phyloP scores from a whole-genome alignment of 345 rosid species.

The Odontarrhena argentea region DNA sequence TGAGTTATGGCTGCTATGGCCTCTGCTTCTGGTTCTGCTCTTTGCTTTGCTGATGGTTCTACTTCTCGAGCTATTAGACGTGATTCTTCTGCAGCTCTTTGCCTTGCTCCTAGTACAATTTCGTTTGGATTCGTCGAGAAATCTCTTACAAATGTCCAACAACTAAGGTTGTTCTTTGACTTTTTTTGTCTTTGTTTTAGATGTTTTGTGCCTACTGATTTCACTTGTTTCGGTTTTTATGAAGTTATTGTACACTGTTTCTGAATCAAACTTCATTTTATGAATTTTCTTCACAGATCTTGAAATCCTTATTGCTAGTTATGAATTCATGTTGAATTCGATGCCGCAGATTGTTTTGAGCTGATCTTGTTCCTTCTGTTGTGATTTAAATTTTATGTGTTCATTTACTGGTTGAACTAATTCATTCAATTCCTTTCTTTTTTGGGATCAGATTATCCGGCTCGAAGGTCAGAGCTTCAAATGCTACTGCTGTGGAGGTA shows the following conservation, averaged over 20 bases:
- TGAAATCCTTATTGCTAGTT: neutral
- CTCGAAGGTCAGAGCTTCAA: slow-evolving; percentile 56
- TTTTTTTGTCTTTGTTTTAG: neutral
- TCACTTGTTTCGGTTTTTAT: neutral
- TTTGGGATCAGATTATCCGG: slow-evolving; percentile 51
- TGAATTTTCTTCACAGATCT: slow-evolving; percentile 9
- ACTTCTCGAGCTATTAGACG: slow-evolving; percentile 20
- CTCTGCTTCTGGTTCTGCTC: slow-evolving; percentile 43
- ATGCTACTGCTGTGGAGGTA: slow-evolving; percentile 84
- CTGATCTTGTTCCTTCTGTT: neutral
- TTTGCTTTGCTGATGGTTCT: slow-evolving; percentile 39
- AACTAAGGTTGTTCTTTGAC: slow-evolving; percentile 27
- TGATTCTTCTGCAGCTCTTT: slow-evolving; percentile 18
- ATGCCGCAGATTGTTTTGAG: slow-evolving; percentile 1
- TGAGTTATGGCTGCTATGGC: slow-evolving; percentile 39
- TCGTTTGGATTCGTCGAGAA: slow-evolving; percentile 36
- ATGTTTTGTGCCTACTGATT: neutral
- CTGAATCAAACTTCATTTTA: neutral
- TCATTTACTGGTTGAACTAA: slow-evolving; percentile 3
- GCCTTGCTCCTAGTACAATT: slow-evolving; percentile 15
- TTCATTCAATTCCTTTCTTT: neutral
- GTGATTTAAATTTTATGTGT: neutral
- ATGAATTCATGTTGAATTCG: neutral
- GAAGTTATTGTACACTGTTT: neutral
- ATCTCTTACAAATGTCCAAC: slow-evolving; percentile 21